Base-by-base conservation (phyloP, 345 rosid species). In the Salix purpurea region DNA sequence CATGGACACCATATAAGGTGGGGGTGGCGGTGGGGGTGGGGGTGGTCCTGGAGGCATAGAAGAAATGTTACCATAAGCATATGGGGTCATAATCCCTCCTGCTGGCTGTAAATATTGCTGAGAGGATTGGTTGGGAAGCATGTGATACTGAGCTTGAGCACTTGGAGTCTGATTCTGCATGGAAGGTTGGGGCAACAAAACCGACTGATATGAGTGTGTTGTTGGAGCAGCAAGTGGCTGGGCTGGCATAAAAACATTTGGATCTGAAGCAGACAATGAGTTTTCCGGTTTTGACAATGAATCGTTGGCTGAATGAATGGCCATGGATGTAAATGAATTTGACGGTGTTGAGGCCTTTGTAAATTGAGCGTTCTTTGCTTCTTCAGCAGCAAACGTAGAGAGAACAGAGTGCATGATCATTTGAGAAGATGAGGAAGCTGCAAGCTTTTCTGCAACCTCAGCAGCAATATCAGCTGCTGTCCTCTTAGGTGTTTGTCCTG, bases 391-490 rank as follows among this genome's bases (percentile, higher is more conserved):
- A 73, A 96, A 92, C 26, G 98, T 82, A 18, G 97, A 96, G 37
- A 96, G 88, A 73, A 92, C 95, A 34, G 97, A 91, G 37, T 88
- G 97, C 99, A 92, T 93, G 68, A 96, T 96, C 89, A 96, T 76
- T 66, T 92, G 96, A 40, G 99, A 93, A 48, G 97, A 93, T 83
- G 88, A 90, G 2, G 98, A 96, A 42, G 99, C 92, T 37, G 97
- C 79, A 65, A 91, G 94, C 84, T 88, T 90, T 82, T 91, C 98
- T 46, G 97, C 96, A 79, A 96, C 96, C 93, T 93, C 94, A 0
- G 98, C 99, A 78, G 98, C 99, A 79, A 96, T 88, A 70, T 90
- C 88, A 64, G 99, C 97, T 76, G 98, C 90, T 0, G 91, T 90
- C 83, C 83, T 88, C 87, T 78, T 89, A 30, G 90, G 85, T 19